Base-by-base conservation (phyloP, 768 basidiomycete species). In the Dictyophora rubrovolvata region DNA sequence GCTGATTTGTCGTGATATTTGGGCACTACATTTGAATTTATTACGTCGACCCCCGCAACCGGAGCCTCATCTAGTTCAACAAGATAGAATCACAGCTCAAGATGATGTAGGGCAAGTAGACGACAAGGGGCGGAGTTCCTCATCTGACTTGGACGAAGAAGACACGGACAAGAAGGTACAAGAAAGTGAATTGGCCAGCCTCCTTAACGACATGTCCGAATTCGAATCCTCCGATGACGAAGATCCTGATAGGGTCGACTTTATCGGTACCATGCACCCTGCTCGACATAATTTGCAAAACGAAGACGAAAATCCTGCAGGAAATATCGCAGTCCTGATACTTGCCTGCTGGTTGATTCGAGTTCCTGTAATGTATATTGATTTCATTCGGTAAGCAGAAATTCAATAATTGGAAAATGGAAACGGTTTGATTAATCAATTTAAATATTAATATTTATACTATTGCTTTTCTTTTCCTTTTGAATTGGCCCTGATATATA, bases 341-440 rank as follows among this genome's bases (percentile, higher is more conserved):
- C 68, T 93, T 4, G 87, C 80, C 1, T 87, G 86, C 63, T 93
- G 89, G 89, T 83, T 80, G 20, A 66, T 94, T 68, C 78, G 93
- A 18, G 69, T 93, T 37, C 91, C 93, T 0, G 73, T 88, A 11
- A 73, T 87, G 64, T 87, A 84, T 65, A 78, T 77, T 65, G 92
- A 96, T 66, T 78, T 95, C 53, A 77, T 84, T 48, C 75, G 74
- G 93, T 88, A 65, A 62, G 84, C 67, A 37, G 10, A 18, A 37
- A 33, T 2, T 18, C 50, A 22, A 12, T 33, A 20, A 22, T 14
- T 55, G 36, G 22, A 42, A 46, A 54, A 36, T 28, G 28, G 28
- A 28, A 28, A 2, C 28, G 28, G 34, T 2, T 49, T 48, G 51
- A 37, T 53, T n/a, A 28, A 47, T 16, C 22, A 6, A 33, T 28